phyloP scores from a whole-genome alignment of 768 basidiomycete genomes.

The Tylopilus balloui region DNA sequence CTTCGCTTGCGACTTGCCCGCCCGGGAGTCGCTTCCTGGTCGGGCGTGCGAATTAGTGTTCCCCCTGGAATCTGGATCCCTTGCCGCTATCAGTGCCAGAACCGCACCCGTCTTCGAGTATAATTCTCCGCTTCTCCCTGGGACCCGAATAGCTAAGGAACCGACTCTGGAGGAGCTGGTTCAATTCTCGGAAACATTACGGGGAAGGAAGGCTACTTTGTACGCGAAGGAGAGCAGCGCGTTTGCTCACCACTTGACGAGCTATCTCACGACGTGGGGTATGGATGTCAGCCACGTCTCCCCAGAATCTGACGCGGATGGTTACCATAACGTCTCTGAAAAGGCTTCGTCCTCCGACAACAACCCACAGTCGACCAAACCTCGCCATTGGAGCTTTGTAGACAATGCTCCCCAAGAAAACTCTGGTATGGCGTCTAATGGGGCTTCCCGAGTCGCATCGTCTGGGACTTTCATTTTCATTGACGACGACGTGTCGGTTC shows the following conservation, averaged over 20 bases:
- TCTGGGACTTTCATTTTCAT: conserved; percentile 75
- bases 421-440: conserved; percentile 17
- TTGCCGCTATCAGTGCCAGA: conserved; percentile 40
- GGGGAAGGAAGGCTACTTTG: conserved; percentile 77
- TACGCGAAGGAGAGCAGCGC: conserved; percentile 83
- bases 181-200: conserved; percentile 74
- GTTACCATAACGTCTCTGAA: conserved; percentile 19
- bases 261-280: conserved; percentile 92
- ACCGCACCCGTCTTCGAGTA: conserved; percentile 42
- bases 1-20: conserved; percentile 36
- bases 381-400: conserved; percentile 20
- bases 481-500: conserved; percentile 83
- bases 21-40: conserved; percentile 39
- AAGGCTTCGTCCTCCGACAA: conserved; percentile 9
- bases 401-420: conserved; percentile 22
- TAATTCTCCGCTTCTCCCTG: conserved; percentile 44
- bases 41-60: conserved; percentile 65
- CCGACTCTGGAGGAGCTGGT: conserved; percentile 77
- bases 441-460: conserved; percentile 22
- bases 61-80: conserved; percentile 55
- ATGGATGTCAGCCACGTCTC: conserved; percentile 86
- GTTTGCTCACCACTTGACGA: conserved; percentile 90
- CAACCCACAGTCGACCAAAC: conserved; percentile 13
- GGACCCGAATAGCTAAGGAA: conserved; percentile 55
- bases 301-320: conserved; percentile 51